Evolutionary conservation across 768 basidiomycete species (phyloP).

Genomic region (Macrolepiota dolichaula): DNA sequence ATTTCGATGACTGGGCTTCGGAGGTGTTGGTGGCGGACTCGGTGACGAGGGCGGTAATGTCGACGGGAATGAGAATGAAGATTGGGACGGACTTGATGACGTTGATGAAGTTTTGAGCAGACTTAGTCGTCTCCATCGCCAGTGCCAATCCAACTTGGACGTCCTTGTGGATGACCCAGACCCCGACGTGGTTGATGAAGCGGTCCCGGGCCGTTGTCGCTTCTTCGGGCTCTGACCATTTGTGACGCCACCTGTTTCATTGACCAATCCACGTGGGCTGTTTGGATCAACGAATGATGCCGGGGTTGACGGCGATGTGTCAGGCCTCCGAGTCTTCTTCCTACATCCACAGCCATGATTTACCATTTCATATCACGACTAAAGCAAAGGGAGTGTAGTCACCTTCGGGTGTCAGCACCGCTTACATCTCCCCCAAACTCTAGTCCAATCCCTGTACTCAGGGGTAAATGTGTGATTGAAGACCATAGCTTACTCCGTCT

Average conservation of each 20-base stretch:
- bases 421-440: not conserved
- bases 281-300: not conserved
- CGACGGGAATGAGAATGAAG: not conserved
- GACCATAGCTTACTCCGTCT: constrained; percentile 6
- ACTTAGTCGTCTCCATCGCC: constrained; percentile 9
- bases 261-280: not conserved
- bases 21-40: not conserved
- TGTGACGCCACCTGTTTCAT: not conserved
- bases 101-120: not conserved
- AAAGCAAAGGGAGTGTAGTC: not conserved
- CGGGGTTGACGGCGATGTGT: not conserved
- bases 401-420: not conserved
- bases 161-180: not conserved
- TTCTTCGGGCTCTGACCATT: not conserved
- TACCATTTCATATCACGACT: not conserved
- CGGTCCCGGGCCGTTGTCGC: constrained; percentile 1
- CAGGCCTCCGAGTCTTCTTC: not conserved
- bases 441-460: not conserved
- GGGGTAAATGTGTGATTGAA: not conserved
- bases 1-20: not conserved
- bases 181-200: not conserved
- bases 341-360: not conserved
- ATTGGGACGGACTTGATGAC: not conserved
- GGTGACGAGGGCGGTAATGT: not conserved
- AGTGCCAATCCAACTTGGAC: constrained; percentile 7